Evolutionary conservation across 495 filamentous ascomycete species (phyloP).

Genomic region (Hyaloscypha variabilis): DNA sequence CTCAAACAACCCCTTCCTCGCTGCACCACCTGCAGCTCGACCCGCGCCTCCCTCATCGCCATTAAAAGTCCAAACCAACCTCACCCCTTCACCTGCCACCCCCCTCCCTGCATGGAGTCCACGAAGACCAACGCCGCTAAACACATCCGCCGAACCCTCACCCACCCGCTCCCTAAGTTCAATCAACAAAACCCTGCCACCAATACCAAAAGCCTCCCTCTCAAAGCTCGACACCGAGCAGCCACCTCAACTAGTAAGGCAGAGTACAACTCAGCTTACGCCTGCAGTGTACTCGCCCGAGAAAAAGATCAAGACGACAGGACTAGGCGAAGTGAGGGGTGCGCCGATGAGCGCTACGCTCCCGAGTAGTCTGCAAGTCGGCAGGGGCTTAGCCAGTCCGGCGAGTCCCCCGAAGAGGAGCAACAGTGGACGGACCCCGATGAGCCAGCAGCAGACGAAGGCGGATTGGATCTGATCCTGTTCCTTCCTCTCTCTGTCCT

Average conservation of each 20-base stretch:
- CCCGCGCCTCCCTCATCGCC: slow-evolving; percentile 14
- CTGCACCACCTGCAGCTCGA: slow-evolving; percentile 1
- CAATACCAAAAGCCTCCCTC: slow-evolving; percentile 26
- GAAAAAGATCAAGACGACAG: slow-evolving; percentile 17
- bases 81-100: not conserved
- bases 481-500: not conserved
- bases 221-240: not conserved
- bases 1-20: not conserved
- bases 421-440: slow-evolving; percentile 1
- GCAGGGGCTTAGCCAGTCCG: slow-evolving; percentile 7
- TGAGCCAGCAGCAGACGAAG: slow-evolving; percentile 7
- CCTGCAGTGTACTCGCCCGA: slow-evolving; percentile 31
- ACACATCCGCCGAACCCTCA: not conserved
- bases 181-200: slow-evolving; percentile 31
- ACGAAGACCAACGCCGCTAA: slow-evolving; percentile 8
- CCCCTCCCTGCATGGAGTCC: slow-evolving; percentile 9
- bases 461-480: slow-evolving; percentile 17
- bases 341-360: slow-evolving; percentile 14
- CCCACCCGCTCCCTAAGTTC: not conserved
- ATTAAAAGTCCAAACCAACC: slow-evolving; percentile 22
- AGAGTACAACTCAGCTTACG: slow-evolving; percentile 22
- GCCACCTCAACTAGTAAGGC: slow-evolving; percentile 3
- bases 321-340: not conserved
- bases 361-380: slow-evolving; percentile 1
- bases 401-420: slow-evolving; percentile 6